These are phyloP conservation scores for Hypoxylon rubiginosum DNA, from an alignment of 2,329 filamentous ascomycete species.

Conservation along the genomic window DNA sequence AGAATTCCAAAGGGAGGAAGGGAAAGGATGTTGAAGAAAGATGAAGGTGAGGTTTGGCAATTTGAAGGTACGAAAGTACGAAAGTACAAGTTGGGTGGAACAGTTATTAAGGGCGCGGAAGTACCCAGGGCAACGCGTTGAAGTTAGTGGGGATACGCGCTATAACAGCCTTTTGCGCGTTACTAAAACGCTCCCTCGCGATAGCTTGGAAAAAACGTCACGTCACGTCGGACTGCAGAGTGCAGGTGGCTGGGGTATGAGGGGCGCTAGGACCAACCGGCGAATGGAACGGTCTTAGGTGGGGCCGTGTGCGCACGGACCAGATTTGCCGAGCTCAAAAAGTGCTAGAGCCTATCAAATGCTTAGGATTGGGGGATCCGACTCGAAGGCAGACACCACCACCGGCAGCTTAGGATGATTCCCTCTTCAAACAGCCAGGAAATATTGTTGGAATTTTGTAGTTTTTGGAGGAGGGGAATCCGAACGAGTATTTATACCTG, in stretches of 20 bases:
- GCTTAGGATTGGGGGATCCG: constrained; percentile 26
- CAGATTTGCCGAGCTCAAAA: constrained; percentile 29
- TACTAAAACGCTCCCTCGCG: constrained; percentile 29
- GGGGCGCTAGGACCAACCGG: constrained; percentile 19
- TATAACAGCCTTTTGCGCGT: constrained; percentile 42
- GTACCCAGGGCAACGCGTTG: constrained; percentile 47
- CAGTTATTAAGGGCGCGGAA: constrained; percentile 44
- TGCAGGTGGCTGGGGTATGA: constrained; percentile 2
- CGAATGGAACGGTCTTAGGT: constrained; percentile 6
- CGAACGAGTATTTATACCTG: constrained; percentile 54
- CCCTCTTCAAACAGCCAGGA: constrained; percentile 34
- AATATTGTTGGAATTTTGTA: constrained; percentile 30
- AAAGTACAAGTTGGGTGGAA: constrained; percentile 44
- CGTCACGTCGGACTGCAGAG: constrained; percentile 13
- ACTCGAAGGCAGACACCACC: constrained; percentile 38
- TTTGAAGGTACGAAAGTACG: constrained; percentile 31
- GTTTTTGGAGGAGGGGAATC: constrained; percentile 35
- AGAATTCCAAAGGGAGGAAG: constrained; percentile 19
- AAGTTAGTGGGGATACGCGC: constrained; percentile 47
- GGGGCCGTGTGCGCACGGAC: constrained; percentile 28
- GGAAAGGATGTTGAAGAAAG: constrained; percentile 16
- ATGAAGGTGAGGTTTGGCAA: constrained; percentile 22
- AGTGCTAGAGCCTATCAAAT: constrained; percentile 41
- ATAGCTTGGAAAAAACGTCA: constrained; percentile 13
- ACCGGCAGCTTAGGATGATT: constrained; percentile 38